A percentile compares a stretch with the other conserved stretches of the same genome.
These are phyloP conservation scores for Cercospora nicotianae DNA, from an alignment of 2,329 filamentous ascomycete species.

Conservation along the genomic window DNA sequence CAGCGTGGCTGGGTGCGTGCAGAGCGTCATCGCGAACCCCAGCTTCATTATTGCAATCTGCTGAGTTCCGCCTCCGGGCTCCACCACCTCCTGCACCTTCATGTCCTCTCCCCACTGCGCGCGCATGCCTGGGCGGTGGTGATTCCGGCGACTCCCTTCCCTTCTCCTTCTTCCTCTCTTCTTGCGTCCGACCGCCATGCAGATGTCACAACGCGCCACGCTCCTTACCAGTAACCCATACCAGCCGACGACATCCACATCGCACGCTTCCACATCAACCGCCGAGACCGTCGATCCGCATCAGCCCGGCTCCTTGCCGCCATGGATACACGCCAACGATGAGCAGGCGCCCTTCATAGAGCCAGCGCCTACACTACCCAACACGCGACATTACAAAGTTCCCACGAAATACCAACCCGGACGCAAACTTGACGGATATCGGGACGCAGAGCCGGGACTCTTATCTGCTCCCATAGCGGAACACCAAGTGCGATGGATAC, in stretches of 20 bases:
- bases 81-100: conserved; percentile 1
- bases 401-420: conserved; percentile 37
- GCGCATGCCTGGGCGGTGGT: conserved; percentile 3
- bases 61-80: conserved; percentile 1
- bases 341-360: conserved; percentile 30
- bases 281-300: conserved; percentile 30
- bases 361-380: conserved; percentile 29
- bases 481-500: conserved; percentile 39
- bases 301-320: conserved; percentile 35
- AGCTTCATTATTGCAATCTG: conserved; percentile 5
- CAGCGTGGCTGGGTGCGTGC: conserved; percentile 1
- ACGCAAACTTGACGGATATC: conserved; percentile 40
- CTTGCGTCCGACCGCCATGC: conserved; percentile 19
- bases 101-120: conserved; percentile 2
- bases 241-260: conserved; percentile 4
- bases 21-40: neutral
- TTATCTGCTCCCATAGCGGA: conserved; percentile 38
- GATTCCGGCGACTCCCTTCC: neutral
- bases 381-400: conserved; percentile 32
- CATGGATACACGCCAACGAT: conserved; percentile 41
- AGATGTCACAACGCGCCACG: conserved; percentile 30
- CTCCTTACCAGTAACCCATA: conserved; percentile 6
- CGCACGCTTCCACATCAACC: conserved; percentile 9
- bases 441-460: conserved; percentile 38
- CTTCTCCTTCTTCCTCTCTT: conserved; percentile 5